Evolutionary conservation across 495 filamentous ascomycete genomes (phyloP), one percentile per base, ranked within the genome.

Genomic region (Tuber melanosporum): DNA sequence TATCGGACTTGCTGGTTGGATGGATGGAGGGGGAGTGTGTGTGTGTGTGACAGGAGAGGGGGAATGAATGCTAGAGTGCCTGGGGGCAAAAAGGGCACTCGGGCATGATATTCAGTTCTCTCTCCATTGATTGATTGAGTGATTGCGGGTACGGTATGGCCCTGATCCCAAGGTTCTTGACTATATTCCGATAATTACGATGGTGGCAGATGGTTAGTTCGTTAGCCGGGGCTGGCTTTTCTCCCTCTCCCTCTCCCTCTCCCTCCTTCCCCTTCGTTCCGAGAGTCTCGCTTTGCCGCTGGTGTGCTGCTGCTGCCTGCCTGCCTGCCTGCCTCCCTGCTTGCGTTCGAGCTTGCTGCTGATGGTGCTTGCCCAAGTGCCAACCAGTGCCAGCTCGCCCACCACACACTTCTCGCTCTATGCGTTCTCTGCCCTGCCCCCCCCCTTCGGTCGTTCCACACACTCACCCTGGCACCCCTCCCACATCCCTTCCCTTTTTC

Each of bases 21-120:
- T 32, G 39, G 74, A 32, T 42, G 62, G 74, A 39, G 20, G 69
- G 41, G 46, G 44, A 66, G 22, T 32, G 32, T 32, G 5, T 43
- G 20, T 43, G 71, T 42, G 75, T 75, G 78, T 75, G 42, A 70
- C 39, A 75, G 69, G 74, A 47, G 78, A 73, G 77, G 78, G 73
- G 76, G 70, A 62, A 73, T 1, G 42, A 43, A 43, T 43, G 42
- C 42, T 43, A 43, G 32, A 32, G 1, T 32, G 32, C 42, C 42
- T 7, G 42, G 42, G 42, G 42, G 42, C 42, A 10, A 10, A 10
- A 43, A 43, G 9, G 6, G 9, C 39, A 41, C 39, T 41, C 39
- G 42, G 9, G 42, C 9, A 43, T 0, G 42, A 43, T 43, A 43
- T 43, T 43, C 42, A 5, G 42, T 43, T 41, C 39, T 41, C 39